Percentiles rank a stretch among this genome's conserved stretches.
Conservation (phyloP, 768 basidiomycete genomes). For the Auriscalpium orientale region DNA sequence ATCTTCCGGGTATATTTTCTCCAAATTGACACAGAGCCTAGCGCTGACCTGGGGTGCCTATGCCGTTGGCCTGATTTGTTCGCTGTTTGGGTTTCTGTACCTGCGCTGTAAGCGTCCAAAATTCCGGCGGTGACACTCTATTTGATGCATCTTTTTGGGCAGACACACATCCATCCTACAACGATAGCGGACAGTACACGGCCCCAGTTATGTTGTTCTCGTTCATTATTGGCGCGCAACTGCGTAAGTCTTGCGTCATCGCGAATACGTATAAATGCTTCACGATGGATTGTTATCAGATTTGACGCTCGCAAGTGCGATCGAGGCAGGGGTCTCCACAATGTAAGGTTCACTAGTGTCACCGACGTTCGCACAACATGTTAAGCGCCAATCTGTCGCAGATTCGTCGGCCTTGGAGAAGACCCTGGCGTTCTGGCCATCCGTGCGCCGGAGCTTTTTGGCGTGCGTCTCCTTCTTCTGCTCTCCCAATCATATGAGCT, state of each 20-base stretch:
- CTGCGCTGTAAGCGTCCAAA: constrained; percentile 45
- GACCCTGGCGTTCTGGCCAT: constrained; percentile 72
- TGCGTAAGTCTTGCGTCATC: constrained; percentile 40
- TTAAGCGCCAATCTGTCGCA: constrained; percentile 16
- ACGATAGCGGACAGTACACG: constrained; percentile 66
- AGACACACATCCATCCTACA: constrained; percentile 75
- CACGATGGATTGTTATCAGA: constrained; percentile 29
- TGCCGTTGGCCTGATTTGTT: constrained; percentile 62
- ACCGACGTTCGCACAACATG: neutral
- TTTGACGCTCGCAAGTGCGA: constrained; percentile 60
- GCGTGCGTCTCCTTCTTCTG: constrained; percentile 28
- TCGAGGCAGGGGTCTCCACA: constrained; percentile 84
- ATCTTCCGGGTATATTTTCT: neutral
- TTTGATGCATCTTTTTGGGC: constrained; percentile 1
- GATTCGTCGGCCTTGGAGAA: constrained; percentile 80
- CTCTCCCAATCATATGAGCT: neutral
- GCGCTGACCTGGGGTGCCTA: constrained; percentile 80
- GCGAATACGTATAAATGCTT: constrained; percentile 2
- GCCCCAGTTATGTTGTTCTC: constrained; percentile 72
- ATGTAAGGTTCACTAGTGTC: constrained; percentile 41
- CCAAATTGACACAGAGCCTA: constrained; percentile 15
- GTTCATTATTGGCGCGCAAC: constrained; percentile 71
- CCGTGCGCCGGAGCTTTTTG: constrained; percentile 66
- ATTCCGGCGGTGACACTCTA: neutral
- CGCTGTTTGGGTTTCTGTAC: constrained; percentile 73